These are phyloP conservation scores for Pseudohalonectria lignicola DNA, from an alignment of 2,329 filamentous ascomycete species.

Conservation along the genomic window DNA sequence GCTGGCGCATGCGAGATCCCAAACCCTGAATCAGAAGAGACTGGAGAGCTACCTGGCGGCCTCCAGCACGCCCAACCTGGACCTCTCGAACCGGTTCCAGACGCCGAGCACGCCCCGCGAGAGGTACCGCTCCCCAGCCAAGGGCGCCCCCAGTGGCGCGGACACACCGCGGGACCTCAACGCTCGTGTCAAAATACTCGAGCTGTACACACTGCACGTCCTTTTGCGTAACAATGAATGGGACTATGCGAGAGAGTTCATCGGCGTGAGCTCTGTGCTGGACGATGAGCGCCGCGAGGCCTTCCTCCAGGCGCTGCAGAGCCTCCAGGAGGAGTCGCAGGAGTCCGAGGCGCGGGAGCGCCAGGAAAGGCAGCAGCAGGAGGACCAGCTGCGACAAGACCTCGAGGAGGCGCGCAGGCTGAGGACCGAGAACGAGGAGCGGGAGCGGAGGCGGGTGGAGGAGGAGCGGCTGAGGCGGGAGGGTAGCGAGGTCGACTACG, in stretches of 20 bases:
- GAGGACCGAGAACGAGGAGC: constrained; percentile 48
- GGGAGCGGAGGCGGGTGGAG: constrained; percentile 38
- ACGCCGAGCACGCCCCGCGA: constrained; percentile 27
- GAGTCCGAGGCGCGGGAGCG: constrained; percentile 56
- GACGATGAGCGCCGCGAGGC: constrained; percentile 87
- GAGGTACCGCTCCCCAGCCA: constrained; percentile 33
- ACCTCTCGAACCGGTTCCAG: constrained; percentile 53
- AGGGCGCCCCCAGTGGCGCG: constrained; percentile 44
- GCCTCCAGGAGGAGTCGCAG: constrained; percentile 72
- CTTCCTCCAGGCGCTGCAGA: constrained; percentile 77
- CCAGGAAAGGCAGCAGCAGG: constrained; percentile 44
- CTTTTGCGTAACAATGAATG: constrained; percentile 90
- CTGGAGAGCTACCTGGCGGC: constrained; percentile 84
- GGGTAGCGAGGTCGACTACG: constrained; percentile 54
- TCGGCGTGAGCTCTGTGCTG: constrained; percentile 72
- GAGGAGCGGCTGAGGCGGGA: constrained; percentile 35
- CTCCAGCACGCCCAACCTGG: constrained; percentile 60
- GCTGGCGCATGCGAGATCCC: constrained; percentile 77
- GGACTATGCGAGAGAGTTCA: constrained; percentile 91
- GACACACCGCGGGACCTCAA: constrained; percentile 78
- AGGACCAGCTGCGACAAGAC: constrained; percentile 44
- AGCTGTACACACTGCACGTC: constrained; percentile 90
- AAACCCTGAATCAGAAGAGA: constrained; percentile 73
- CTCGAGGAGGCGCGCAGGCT: constrained; percentile 45
- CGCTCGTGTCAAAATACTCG: constrained; percentile 80